These are phyloP conservation scores for Fusarium keratoplasticum DNA, from an alignment of 2,329 filamentous ascomycete species.

Conservation along the genomic window DNA sequence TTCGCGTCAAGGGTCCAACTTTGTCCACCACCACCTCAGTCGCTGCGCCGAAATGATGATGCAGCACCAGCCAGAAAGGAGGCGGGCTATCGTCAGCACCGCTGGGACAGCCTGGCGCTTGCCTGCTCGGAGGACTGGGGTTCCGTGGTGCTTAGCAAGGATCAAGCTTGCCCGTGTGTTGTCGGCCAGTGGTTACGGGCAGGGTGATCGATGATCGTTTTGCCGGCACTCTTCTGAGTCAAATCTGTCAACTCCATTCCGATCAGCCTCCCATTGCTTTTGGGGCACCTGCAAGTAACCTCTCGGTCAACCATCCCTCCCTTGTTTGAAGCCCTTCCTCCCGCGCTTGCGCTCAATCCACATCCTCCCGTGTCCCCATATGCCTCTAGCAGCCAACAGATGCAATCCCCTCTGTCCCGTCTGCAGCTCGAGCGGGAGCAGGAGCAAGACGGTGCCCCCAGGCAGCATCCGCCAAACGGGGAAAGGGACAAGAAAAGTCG, in stretches of 20 bases:
- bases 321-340: conserved; percentile 18
- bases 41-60: conserved; percentile 28
- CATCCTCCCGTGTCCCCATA: conserved; percentile 7
- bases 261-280: conserved; percentile 43
- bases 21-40: conserved; percentile 37
- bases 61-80: conserved; percentile 12
- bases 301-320: conserved; percentile 28
- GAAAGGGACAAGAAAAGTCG: background rate
- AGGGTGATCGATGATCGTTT: conserved; percentile 41
- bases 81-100: conserved; percentile 33
- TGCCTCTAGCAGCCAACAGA: background rate
- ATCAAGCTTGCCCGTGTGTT: conserved; percentile 32
- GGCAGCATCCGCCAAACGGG: conserved; percentile 1
- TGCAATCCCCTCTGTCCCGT: conserved; percentile 11
- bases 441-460: background rate
- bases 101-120: conserved; percentile 28
- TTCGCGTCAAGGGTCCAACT: conserved; percentile 38
- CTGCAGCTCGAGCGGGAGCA: conserved; percentile 2
- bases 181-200: conserved; percentile 13
- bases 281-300: conserved; percentile 29
- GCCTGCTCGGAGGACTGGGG: conserved; percentile 27
- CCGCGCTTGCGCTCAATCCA: conserved; percentile 10
- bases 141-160: conserved; percentile 37
- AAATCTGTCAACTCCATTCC: conserved; percentile 45
- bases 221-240: conserved; percentile 41